Evolutionary conservation across 106 monocot species (phyloP), one percentile per base, ranked within the genome.

Genomic region (Iris macrosiphon): DNA sequence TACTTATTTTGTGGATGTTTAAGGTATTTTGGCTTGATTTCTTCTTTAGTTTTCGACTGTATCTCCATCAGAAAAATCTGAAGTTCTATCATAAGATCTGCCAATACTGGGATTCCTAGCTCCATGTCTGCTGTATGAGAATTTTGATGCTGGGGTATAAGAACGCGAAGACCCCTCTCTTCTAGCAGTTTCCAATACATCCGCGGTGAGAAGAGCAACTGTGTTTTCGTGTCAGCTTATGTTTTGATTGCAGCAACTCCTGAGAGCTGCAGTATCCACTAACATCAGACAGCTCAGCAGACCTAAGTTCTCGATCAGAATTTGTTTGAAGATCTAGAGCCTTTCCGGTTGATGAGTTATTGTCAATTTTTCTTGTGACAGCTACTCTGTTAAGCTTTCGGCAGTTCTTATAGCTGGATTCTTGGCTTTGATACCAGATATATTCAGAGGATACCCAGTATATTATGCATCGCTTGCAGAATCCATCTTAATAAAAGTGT

Each of bases 121-220:
- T 32, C 22, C 23, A 55, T 50, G 25, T 40, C 44, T 26, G 31
- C n/a, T 38, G 24, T 47, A 44, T 23, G 28, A 62, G 5, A 37
- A 40, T 40, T 38, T 28, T 37, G 61, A 70, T 27, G 35, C 35
- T 15, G 51, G 65, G 14, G 73, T 23, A 58, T 40, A 31, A 34
- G 73, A 37, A 64, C 39, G n/a, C 40, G 72, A 49, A 34, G 72
- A 64, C 10, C 20, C 11, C 23, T 31, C 63, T 64, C 45, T 46
- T 47, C 28, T 70, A 32, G 43, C 41, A 32, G 6, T 44, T 64
- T 39, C 42, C 39, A 61, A 60, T 8, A 61, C 4, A 60, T 48
- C 43, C 40, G 20, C 34, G 52, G 13, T 32, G 49, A 60, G 60
- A 41, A 61, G 41, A n/a, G 28, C 17, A 29, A 43, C 15, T 15